Conservation (phyloP, 2,329 filamentous ascomycete genomes). For the Fusarium keratoplasticum region DNA sequence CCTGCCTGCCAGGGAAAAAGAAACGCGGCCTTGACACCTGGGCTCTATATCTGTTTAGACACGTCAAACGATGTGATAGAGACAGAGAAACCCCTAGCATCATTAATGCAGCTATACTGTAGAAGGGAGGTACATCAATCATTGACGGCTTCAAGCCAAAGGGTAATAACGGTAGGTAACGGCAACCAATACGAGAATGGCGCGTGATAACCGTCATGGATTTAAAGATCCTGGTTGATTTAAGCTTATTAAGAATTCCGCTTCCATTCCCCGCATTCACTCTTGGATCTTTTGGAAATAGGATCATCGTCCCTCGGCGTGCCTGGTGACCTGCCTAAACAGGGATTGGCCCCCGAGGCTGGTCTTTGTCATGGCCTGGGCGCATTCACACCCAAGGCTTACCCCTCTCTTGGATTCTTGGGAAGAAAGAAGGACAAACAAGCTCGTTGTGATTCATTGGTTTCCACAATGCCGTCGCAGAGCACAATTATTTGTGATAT, state of each 20-base stretch:
- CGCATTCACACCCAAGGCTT: neutral
- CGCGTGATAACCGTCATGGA: neutral
- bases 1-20: neutral
- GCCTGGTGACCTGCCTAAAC: slow-evolving; percentile 3
- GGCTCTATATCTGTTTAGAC: neutral
- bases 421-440: neutral
- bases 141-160: neutral
- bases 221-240: neutral
- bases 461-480: neutral
- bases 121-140: neutral
- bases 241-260: neutral
- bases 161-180: neutral
- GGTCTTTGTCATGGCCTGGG: neutral
- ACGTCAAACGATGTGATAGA: neutral
- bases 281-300: neutral
- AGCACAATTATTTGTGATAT: neutral
- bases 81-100: neutral
- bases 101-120: neutral
- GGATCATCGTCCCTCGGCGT: neutral
- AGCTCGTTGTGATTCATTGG: neutral
- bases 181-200: neutral
- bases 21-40: neutral
- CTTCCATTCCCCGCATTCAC: neutral
- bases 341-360: neutral
- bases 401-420: slow-evolving; percentile 1